phyloP scores from a whole-genome alignment of 352 stramenopile species.

The Pythium monospermum region DNA sequence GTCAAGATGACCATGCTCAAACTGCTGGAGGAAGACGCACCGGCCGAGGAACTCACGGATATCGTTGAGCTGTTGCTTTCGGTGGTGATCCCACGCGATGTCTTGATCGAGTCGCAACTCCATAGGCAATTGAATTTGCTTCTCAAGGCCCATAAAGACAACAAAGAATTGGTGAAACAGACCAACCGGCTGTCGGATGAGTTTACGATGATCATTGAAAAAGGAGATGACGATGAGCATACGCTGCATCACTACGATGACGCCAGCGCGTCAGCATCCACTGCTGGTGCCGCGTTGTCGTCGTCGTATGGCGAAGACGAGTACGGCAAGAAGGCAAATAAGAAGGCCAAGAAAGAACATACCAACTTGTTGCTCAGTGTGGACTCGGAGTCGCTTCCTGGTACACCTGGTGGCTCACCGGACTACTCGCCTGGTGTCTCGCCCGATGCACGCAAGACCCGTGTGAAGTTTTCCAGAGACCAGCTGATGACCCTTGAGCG shows the following conservation, averaged over 20 bases:
- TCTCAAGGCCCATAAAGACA: constrained; percentile 77
- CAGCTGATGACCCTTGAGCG: constrained; percentile 79
- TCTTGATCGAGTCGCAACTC: constrained; percentile 72
- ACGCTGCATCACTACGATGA: constrained; percentile 13
- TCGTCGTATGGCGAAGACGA: constrained; percentile 16
- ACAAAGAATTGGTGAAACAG: constrained; percentile 81
- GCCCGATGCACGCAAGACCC: constrained; percentile 52
- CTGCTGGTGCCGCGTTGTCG: too few relatives aligned
- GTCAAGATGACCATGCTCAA: constrained; percentile 86
- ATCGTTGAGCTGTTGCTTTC: constrained; percentile 78
- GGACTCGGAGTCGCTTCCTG: constrained; percentile 51
- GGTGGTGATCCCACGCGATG: constrained; percentile 65
- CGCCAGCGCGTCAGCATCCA: too few relatives aligned
- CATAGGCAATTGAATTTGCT: constrained; percentile 72
- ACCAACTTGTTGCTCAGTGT: constrained; percentile 42
- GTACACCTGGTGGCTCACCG: constrained; percentile 45
- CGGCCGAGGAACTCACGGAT: constrained; percentile 73
- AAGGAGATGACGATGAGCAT: constrained; percentile 21
- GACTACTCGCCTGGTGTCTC: constrained; percentile 71
- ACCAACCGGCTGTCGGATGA: constrained; percentile 78
- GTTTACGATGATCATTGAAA: constrained; percentile 70
- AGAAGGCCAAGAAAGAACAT: constrained; percentile 49
- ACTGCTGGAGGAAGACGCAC: constrained; percentile 74
- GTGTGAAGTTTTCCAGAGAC: constrained; percentile 73
- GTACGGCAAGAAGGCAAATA: constrained; percentile 37